Evolutionary conservation across 441 rosid genomes (phyloP), one percentile per base, ranked within the genome.

Genomic region (Daphne laureola): DNA sequence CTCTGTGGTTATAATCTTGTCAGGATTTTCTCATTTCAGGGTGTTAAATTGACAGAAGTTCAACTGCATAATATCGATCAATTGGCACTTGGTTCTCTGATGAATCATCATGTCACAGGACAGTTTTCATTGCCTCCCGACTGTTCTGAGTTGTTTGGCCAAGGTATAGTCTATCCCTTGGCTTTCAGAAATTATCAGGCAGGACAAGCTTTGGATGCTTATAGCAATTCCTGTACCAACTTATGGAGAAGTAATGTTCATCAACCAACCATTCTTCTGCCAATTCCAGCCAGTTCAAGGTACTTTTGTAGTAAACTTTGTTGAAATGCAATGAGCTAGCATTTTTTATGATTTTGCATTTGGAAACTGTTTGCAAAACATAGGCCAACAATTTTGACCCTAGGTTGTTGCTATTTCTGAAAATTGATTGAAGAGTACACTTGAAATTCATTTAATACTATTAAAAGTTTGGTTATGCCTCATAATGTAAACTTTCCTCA

Each of bases 211-310:
- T 12, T 26, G 27, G 38, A 4, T 31, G 52, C 51, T 49, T 7
- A 52, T 6, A 54, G 59, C 21, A 47, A 51, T 38, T 51, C 12
- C 12, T 14, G 53, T 47, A 41, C 72, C 60, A 59, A 23, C 47
- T 42, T 51, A 27, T 43, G 4, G 23, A 44, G 42, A 23, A 18
- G 35, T 48, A 48, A 53, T 41, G 26, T 44, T 55, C 66, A 59
- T 45, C 61, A 52, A 42, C 47, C 12, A 52, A 51, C 51, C 26
- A 50, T 53, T 13, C 51, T 49, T 31, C 62, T 15, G 25, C 51
- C 50, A n/a, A 17, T 51, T 41, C 38, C 55, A 17, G 23, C 48
- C 43, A 58, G 14, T 55, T 55, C 67, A 46, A 67, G 69, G 72
- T 72, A 60, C 49, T 35, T 46, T 31, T 31, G 38, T 8, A 31